Base-by-base conservation (phyloP, 1,284 basidiomycete species). In the Chiua sp. region DNA sequence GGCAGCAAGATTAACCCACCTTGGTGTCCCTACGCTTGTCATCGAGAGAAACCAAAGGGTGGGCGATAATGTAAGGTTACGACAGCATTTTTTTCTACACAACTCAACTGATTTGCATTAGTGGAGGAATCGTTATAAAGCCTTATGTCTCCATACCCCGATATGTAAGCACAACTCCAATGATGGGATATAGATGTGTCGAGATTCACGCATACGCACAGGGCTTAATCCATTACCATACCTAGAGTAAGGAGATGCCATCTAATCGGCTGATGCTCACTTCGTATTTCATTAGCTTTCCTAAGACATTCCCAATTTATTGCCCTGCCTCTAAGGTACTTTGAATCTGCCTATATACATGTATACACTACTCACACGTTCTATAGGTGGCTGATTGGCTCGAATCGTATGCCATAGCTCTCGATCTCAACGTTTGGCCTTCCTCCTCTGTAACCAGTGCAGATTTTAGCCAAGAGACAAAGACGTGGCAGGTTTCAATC, bases 381-480 rank as follows among this genome's bases (percentile, higher is more conserved):
- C 12, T 20, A n/a, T 18, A 78, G 79, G 72, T 88, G 28, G 86
- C 80, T 5, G 81, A 85, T 63, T 88, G 84, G 82, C 76, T 88
- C 16, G 86, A 87, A 65, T 74, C 71, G 39, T 88, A 86, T 60
- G 83, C 81, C 2, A 74, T 78, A 13, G 69, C 77, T 12, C 74
- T 87, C 65, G 86, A 88, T 62, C 72, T 87, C 23, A 82, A 86
- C 68, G 75, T 84, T 47, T 88, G 84, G 87, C 77, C 76, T 6
- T 74, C 75, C 13, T 77, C 83, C 12, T 77, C 72, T 1, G 65
- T 82, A 28, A 73, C 65, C 1, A 68, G 68, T n/a, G 74, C 81
- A 4, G 59, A 63, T 10, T 80, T 72, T 58, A 65, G 75, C 57
- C 61, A 72, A 26, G 60, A 58, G n/a, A 59, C 70, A 12, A 70